Evolutionary conservation across 2,329 filamentous ascomycete genomes (phyloP).

Genomic region (Seiridium cupressi): DNA sequence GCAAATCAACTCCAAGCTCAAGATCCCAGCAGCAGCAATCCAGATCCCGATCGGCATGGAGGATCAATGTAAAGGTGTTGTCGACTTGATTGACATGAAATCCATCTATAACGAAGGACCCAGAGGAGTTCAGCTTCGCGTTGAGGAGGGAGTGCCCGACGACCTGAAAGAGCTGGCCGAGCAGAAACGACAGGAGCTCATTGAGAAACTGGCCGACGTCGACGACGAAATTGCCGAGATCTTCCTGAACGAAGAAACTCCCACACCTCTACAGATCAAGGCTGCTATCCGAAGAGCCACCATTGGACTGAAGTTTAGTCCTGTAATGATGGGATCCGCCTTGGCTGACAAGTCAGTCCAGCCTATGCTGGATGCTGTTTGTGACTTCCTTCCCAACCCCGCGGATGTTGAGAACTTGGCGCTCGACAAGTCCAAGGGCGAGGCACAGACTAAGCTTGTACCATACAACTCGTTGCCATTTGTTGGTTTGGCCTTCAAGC

Average conservation of each 20-base stretch:
- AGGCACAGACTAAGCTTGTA: conserved; percentile 81
- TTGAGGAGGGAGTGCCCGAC: conserved; percentile 79
- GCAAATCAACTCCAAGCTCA: conserved; percentile 95
- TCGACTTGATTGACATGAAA: conserved; percentile 91
- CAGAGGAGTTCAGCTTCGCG: conserved; percentile 73
- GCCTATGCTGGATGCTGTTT: conserved; percentile 94
- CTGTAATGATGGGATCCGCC: conserved; percentile 95
- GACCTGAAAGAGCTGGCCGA: conserved; percentile 72
- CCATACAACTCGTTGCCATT: conserved; percentile 94
- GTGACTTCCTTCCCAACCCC: conserved; percentile 93
- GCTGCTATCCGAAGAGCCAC: conserved; percentile 88
- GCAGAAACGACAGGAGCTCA: conserved; percentile 80
- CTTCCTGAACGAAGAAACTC: conserved; percentile 83
- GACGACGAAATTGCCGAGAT: conserved; percentile 97
- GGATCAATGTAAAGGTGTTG: conserved; percentile 87
- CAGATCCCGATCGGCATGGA: conserved; percentile 94
- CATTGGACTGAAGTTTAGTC: conserved; percentile 85
- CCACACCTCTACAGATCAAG: conserved; percentile 81
- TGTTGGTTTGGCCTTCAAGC: conserved; percentile 94
- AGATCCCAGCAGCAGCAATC: conserved; percentile 86
- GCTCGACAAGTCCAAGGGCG: conserved; percentile 75
- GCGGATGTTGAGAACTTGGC: conserved; percentile 85
- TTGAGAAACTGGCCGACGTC: conserved; percentile 94
- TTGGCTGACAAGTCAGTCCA: conserved; percentile 93
- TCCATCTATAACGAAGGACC: conserved; percentile 88